Percentiles rank a stretch among this genome's conserved stretches.
These are phyloP conservation scores for Dioscorea dumetorum DNA, from an alignment of 106 monocot genomes.

Conservation along the genomic window DNA sequence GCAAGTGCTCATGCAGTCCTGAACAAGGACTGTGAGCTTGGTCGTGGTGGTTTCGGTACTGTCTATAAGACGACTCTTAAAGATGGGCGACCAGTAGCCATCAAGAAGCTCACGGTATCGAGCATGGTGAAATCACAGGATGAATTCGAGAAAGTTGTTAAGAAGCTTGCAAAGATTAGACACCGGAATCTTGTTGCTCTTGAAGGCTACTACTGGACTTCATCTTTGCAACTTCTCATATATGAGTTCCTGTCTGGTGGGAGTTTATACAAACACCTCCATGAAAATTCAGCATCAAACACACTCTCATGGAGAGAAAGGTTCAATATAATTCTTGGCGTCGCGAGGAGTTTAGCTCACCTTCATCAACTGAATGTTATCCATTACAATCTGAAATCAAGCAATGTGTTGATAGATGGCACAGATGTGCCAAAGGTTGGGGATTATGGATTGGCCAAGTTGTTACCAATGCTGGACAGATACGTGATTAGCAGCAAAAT, in stretches of 20 bases:
- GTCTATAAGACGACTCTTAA: slow-evolving; percentile 66
- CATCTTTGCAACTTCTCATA: slow-evolving; percentile 74
- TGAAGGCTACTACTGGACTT: slow-evolving; percentile 87
- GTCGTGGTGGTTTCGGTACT: slow-evolving; percentile 82
- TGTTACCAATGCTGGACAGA: slow-evolving; percentile 62
- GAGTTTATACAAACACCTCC: slow-evolving; percentile 48
- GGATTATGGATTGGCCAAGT: slow-evolving; percentile 63
- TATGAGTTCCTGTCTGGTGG: slow-evolving; percentile 73
- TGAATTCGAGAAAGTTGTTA: slow-evolving; percentile 76
- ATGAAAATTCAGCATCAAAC: slow-evolving; percentile 23
- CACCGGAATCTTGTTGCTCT: slow-evolving; percentile 68
- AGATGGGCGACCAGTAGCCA: slow-evolving; percentile 72
- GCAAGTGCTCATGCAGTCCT: slow-evolving; percentile 64
- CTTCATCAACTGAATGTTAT: slow-evolving; percentile 41
- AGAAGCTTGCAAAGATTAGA: slow-evolving; percentile 52
- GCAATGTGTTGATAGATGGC: slow-evolving; percentile 44
- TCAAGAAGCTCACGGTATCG: slow-evolving; percentile 82
- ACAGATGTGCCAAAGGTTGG: slow-evolving; percentile 42
- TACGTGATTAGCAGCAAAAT: slow-evolving; percentile 51
- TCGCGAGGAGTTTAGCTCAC: slow-evolving; percentile 36
- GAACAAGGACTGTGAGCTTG: slow-evolving; percentile 87
- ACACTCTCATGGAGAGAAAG: slow-evolving; percentile 50
- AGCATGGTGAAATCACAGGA: slow-evolving; percentile 78
- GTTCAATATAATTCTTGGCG: slow-evolving; percentile 46
- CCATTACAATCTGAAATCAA: slow-evolving; percentile 60